A percentile compares a stretch with the other conserved stretches of the same genome.
These are phyloP conservation scores for Xerocomellus amylosporus DNA, from an alignment of 768 basidiomycete species.

Conservation along the genomic window DNA sequence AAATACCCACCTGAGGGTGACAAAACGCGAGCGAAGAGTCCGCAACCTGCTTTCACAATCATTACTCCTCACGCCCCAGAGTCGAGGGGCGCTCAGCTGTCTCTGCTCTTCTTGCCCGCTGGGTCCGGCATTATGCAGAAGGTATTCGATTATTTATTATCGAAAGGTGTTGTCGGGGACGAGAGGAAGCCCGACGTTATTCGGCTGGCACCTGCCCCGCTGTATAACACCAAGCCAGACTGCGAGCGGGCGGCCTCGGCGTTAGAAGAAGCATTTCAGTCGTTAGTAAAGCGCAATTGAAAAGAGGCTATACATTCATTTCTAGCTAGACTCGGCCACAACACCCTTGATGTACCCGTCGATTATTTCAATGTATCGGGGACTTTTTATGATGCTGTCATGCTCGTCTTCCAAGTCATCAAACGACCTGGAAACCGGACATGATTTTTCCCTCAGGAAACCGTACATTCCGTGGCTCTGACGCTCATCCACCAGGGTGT, in stretches of 20 bases:
- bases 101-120: constrained; percentile 71
- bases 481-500: constrained; percentile 58
- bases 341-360: constrained; percentile 36
- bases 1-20: constrained; percentile 25
- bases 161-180: constrained; percentile 84
- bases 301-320: constrained; percentile 1
- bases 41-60: constrained; percentile 73
- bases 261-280: constrained; percentile 59
- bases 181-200: constrained; percentile 92
- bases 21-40: constrained; percentile 11
- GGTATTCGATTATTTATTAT: constrained; percentile 58
- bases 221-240: constrained; percentile 85
- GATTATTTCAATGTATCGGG: constrained; percentile 47
- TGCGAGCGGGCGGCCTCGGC: constrained; percentile 64
- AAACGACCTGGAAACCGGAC: constrained; percentile 35
- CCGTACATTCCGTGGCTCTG: constrained; percentile 63
- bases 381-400: constrained; percentile 45
- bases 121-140: constrained; percentile 62
- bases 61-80: constrained; percentile 75
- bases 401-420: constrained; percentile 49
- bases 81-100: constrained; percentile 83
- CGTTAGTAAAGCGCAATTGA: constrained; percentile 16
- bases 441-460: constrained; percentile 41
- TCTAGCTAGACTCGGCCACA: constrained; percentile 1
- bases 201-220: constrained; percentile 77